Conservation (phyloP, 768 basidiomycete genomes). For the Candolleomyces aberdarensis region DNA sequence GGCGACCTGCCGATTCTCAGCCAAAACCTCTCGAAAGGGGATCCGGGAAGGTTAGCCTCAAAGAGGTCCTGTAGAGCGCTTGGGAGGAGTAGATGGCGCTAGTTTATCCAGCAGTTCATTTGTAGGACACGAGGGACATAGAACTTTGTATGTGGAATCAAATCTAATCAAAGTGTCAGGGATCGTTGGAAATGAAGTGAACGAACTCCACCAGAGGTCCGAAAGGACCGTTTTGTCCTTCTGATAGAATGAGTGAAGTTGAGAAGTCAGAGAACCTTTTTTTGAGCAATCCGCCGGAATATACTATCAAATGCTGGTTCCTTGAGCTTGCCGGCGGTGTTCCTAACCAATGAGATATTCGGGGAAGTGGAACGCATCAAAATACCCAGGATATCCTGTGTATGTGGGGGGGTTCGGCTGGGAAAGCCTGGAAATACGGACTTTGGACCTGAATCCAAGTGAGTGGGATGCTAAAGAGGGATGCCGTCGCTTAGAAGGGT, state of each 20-base stretch:
- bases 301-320: background rate
- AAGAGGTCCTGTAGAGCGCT: conserved; percentile 34
- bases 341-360: background rate
- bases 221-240: background rate
- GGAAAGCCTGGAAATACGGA: background rate
- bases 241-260: no score
- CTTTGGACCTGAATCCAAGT: background rate
- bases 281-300: background rate
- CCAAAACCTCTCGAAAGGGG: conserved; percentile 44
- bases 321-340: background rate
- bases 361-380: background rate
- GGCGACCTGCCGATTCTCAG: conserved; percentile 43
- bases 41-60: conserved; percentile 41
- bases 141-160: no score
- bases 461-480: background rate
- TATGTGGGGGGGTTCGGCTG: background rate
- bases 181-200: no score
- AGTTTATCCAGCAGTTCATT: background rate
- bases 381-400: no score
- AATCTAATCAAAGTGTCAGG: no score
- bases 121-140: no score
- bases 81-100: background rate
- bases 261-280: no score
- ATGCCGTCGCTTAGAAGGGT: background rate
- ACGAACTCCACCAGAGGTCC: background rate